Evolutionary conservation across 2,329 filamentous ascomycete genomes (phyloP), one percentile per base, ranked within the genome.

Genomic region (Pseudogymnoascus sp.): DNA sequence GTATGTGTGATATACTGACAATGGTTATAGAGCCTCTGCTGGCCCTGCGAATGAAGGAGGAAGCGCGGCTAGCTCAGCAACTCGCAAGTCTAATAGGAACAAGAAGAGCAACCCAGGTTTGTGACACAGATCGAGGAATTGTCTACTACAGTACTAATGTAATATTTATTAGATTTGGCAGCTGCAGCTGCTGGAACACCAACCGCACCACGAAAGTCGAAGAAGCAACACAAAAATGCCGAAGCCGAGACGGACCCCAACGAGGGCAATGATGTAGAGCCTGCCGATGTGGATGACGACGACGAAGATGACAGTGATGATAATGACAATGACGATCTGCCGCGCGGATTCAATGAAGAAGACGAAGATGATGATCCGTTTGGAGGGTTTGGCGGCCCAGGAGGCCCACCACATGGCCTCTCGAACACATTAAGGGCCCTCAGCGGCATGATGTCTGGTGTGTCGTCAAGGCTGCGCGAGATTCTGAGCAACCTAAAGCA

Each of bases 401-500:
- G 81, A 52, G 83, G 83, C 63, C 80, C 83, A 8, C 81, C 85
- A 14, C 81, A 86, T 61, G 85, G 86, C 16, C 78, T 97, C 28
- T 90, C 91, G 5, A 90, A 81, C 71, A 96, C 92, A 12, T 81
- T 99, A 16, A 83, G 93, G 72, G 92, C 93, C 16, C 78, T 99
- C 67, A 96, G 87, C 61, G 93, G 93, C 66, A 96, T 96, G 83
- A 93, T 97, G 84, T 89, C 90, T 2, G 90, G 93, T 40, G 87
- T 93, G 63, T 88, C 90, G 21, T 83, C 86, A 40, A 87, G 92
- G 67, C 80, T 99, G 59, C 85, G 93, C 62, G 90, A 91, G 64
- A 88, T 93, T 60, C 78, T 93, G 65, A 81, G 78, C 75, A 90
- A 88, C 69, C 79, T 99, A 63, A 88, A 88, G 67, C 87, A 90